phyloP scores from a whole-genome alignment of 2,329 filamentous ascomycete genomes.

The Neofusicoccum sp. region DNA sequence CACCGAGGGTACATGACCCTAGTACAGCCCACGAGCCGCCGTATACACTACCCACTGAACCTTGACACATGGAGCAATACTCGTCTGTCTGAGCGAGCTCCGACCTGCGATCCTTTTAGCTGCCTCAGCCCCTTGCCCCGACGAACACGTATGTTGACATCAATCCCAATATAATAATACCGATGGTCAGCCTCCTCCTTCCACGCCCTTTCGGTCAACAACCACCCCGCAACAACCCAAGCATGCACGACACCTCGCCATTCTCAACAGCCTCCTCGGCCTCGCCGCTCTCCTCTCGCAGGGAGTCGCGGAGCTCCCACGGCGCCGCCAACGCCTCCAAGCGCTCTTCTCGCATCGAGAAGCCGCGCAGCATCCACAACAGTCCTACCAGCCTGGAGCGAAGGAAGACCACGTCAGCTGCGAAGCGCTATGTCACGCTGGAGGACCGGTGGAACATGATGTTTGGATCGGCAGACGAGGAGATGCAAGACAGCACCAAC shows the following conservation, averaged over 20 bases:
- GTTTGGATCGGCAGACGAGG: slow-evolving; percentile 31
- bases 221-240: slow-evolving; percentile 18
- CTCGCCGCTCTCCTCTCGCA: slow-evolving; percentile 23
- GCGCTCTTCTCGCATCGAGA: slow-evolving; percentile 38
- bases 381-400: slow-evolving; percentile 37
- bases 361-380: slow-evolving; percentile 40
- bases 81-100: slow-evolving; percentile 17
- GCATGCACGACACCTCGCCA: slow-evolving; percentile 29
- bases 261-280: background rate
- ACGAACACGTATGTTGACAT: slow-evolving; percentile 16
- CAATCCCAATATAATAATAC: slow-evolving; percentile 17
- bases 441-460: slow-evolving; percentile 44
- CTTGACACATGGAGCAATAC: slow-evolving; percentile 19
- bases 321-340: slow-evolving; percentile 18
- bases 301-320: slow-evolving; percentile 33
- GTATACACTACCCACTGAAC: slow-evolving; percentile 19
- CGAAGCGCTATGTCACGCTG: slow-evolving; percentile 39
- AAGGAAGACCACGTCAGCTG: slow-evolving; percentile 36
- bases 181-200: slow-evolving; percentile 1
- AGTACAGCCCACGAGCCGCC: slow-evolving; percentile 18
- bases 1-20: slow-evolving; percentile 18
- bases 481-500: slow-evolving; percentile 2
- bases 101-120: slow-evolving; percentile 18
- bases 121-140: slow-evolving; percentile 18
- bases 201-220: slow-evolving; percentile 9